Evolutionary conservation across 306 rosid genomes (phyloP), one percentile per base, ranked within the genome.

Genomic region (Sicyos edulis): DNA sequence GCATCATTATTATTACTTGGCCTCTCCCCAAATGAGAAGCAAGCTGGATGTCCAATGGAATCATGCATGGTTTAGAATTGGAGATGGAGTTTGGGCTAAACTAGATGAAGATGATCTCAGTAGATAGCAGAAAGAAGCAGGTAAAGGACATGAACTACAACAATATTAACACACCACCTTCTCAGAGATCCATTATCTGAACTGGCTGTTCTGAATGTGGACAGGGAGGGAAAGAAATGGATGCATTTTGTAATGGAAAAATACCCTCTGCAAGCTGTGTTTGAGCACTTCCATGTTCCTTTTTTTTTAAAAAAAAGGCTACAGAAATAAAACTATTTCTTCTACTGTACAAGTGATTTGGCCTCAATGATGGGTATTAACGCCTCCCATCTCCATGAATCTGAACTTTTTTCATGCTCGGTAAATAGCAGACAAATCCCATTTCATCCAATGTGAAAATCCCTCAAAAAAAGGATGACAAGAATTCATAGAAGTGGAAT

Each of bases 1-100:
- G 37, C 37, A 32, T 32, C 84, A 56, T 85, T 87, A 44, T 85
- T 7, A 40, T 8, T 88, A 11, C 5, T 76, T 22, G 76, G 72
- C 75, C 78, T 83, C 55, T 75, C 86, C 10, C 85, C 73, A 19
- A 86, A 86, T 34, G 96, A 83, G 71, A 92, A 88, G 74, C 93
- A 92, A 77, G 96, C 82, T 44, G 93, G 96, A 57, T 84, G 78
- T 58, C 86, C 92, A 55, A 87, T 85, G 65, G 96, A 73, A 75
- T 90, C 96, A 64, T 88, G 96, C 98, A 90, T 92, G 81, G 78
- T 13, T 47, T 67, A 6, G 72, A 22, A 67, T 10, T 45, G 72
- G 14, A 68, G 50, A 68, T 66, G 72, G 34, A 65, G 29, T 65
- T 44, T 20, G 8, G 15, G 8, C 15, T 37, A 37, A 63, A 37